Evolutionary conservation across 2,329 filamentous ascomycete species (phyloP), one percentile per base, ranked within the genome.

Genomic region (Magnaporthiopsis incrustans): DNA sequence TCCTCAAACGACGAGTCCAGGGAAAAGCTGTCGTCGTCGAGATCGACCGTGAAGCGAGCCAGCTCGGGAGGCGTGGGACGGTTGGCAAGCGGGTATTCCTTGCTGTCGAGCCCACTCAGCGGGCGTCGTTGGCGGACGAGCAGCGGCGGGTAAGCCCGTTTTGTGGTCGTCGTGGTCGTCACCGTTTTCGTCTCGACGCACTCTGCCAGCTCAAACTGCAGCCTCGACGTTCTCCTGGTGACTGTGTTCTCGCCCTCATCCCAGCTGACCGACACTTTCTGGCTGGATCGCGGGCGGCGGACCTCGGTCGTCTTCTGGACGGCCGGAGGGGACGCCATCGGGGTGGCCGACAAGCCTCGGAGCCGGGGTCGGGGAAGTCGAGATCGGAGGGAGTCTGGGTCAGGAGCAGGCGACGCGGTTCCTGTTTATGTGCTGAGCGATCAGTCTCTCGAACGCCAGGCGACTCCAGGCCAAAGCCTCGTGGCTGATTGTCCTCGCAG

Each of bases 111-210:
- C 63, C 88, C 83, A 65, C 84, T 80, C 44, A 92, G 82, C 62
- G 87, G 85, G 63, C 85, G 85, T 30, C 91, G 89, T 65, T 90
- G 85, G 68, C 86, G 87, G 69, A 97, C 86, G 64, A 91, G 81
- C 65, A 97, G 81, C n/a, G 92, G 92, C 60, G 94, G 93, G 69
- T 95, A 96, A 76, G 76, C 91, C 82, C 75, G 88, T 68, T 92
- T 91, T 1, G 93, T 96, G 0, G 92, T 96, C 0, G 92, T 97
- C 0, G 93, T 97, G 0, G 94, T 97, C 1, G 93, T 97, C 67
- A 97, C 86, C 14, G 85, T 88, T 74, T 85, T 88, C 22, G 85
- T 88, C 76, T 88, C 86, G 71, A 88, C 83, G 68, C 85, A 88
- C 70, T 88, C 85, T 66, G 83, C 83, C 60, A 88, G 78, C 67